These are phyloP conservation scores for Triticum timopheevii DNA, from an alignment of 176 grass and related monocot genomes.

Conservation along the genomic window DNA sequence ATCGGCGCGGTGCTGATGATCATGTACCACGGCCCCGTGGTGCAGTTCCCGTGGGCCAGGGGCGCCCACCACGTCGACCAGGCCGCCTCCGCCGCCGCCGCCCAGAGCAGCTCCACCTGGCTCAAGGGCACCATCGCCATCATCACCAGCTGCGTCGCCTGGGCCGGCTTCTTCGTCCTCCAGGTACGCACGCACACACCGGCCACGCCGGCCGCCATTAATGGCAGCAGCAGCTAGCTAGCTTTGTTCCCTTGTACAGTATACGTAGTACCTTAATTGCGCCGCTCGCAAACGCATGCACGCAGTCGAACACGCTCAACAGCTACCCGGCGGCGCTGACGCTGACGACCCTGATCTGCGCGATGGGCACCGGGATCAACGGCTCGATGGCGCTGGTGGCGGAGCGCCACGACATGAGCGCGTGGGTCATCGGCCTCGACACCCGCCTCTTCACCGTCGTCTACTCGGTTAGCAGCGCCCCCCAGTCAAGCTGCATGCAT, in stretches of 20 bases:
- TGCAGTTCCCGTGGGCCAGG: constrained; percentile 72
- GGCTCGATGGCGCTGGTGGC: constrained; percentile 54
- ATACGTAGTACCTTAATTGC: not conserved
- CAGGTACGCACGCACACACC: constrained; percentile 35
- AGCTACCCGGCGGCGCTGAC: constrained; percentile 81
- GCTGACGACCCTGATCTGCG: constrained; percentile 68
- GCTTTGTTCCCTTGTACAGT: too few relatives aligned
- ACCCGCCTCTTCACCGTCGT: constrained; percentile 81
- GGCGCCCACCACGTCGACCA: constrained; percentile 15
- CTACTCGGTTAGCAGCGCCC: constrained; percentile 50
- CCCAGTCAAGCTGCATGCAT: too few relatives aligned
- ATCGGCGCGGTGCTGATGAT: constrained; percentile 83
- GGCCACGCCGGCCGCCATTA: too few relatives aligned
- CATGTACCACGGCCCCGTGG: constrained; percentile 75
- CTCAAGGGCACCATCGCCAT: constrained; percentile 64
- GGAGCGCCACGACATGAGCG: constrained; percentile 54
- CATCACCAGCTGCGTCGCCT: constrained; percentile 58
- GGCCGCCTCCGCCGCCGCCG: not conserved
- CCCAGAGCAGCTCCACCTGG: constrained; percentile 40
- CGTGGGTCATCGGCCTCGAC: constrained; percentile 79
- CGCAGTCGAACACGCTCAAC: constrained; percentile 68
- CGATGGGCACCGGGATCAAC: constrained; percentile 47
- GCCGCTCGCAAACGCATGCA: not conserved
- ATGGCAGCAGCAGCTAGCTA: too few relatives aligned
- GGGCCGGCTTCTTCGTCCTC: constrained; percentile 84